Base-by-base conservation (phyloP, 2,329 filamentous ascomycete genomes). In the Scleromitrula shiraiana region DNA sequence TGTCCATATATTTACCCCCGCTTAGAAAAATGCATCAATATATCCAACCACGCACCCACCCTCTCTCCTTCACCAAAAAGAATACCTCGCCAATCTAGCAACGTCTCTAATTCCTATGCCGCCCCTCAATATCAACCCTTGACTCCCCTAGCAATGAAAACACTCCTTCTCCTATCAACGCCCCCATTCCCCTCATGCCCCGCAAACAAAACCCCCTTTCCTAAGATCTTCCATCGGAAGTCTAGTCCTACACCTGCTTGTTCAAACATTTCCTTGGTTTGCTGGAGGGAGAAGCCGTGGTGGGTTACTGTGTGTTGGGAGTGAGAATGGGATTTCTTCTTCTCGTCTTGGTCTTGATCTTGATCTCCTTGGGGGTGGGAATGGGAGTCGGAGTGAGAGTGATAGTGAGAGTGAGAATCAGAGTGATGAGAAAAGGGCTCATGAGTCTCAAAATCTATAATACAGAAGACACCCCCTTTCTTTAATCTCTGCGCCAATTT, bases 401-500 rank as follows among this genome's bases (percentile, higher is more conserved):
- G 52, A 1, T 26, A 59, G 43, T 64, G 19, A 1, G 9, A n/a
- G 12, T 45, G 33, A 4, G 6, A 23, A 48, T 61, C 27, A 50
- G 49, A 29, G 56, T 52, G 36, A 52, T 54, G 47, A n/a, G 37
- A 20, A n/a, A n/a, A n/a, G 35, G 54, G 44, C 30, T 52, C 51
- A 55, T 83, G 77, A 7, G 78, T 70, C 15, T 84, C 59, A 51
- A 88, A 82, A 60, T 89, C 85, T 38, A 83, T 68, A 46, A 89
- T 76, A 41, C 87, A 67, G 37, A 87, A 68, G 1, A 81, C 76
- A 9, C 85, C 85, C 3, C 82, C 83, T 2, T 75, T 74, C 53
- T 73, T 75, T 50, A 90, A 67, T 8, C 84, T 74, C 59, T 77
- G 70, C 4, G 72, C 77, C 29, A 90, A 67, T 40, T 76, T 70